A percentile compares a stretch with the other conserved stretches of the same genome.
phyloP scores from a whole-genome alignment of 257 asterid species.

The Lycium ferocissimum region DNA sequence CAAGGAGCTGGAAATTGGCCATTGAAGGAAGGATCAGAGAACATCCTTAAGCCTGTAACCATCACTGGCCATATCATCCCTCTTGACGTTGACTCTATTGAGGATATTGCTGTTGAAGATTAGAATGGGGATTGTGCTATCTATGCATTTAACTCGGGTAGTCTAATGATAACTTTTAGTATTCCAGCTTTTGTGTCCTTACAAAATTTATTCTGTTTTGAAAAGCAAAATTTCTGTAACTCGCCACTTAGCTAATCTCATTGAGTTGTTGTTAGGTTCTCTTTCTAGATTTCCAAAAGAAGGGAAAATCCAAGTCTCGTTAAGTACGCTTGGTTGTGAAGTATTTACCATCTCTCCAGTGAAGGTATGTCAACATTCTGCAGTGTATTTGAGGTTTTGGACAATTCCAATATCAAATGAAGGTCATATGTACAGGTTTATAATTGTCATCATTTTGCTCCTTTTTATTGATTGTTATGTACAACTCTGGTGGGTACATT shows the following conservation, averaged over 20 bases:
- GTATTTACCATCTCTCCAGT: conserved; percentile 64
- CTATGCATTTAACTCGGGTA: conserved; percentile 60
- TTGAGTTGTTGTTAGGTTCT: conserved; percentile 44
- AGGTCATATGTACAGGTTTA: neutral
- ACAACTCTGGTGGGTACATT: conserved; percentile 60
- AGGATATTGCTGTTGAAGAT: conserved; percentile 54
- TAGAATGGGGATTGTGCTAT: conserved; percentile 58
- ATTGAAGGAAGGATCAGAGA: conserved; percentile 39
- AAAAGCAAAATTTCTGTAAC: neutral
- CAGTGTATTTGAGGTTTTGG: neutral
- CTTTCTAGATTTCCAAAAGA: conserved; percentile 48
- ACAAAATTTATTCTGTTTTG: neutral
- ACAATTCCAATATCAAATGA: neutral
- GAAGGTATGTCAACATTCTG: conserved; percentile 34
- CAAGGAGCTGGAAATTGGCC: conserved; percentile 51
- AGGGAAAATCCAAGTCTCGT: conserved; percentile 45
- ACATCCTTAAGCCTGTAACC: neutral
- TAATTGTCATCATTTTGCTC: conserved; percentile 35
- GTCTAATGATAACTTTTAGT: neutral
- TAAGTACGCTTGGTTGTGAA: conserved; percentile 53
- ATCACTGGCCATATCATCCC: conserved; percentile 51
- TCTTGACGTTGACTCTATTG: conserved; percentile 56
- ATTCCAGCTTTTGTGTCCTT: neutral
- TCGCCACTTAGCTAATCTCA: neutral
- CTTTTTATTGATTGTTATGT: conserved; percentile 61